Percentiles rank a stretch among this genome's conserved stretches.
These are phyloP conservation scores for Tulasnella calospora DNA, from an alignment of 768 basidiomycete genomes.

Conservation along the genomic window DNA sequence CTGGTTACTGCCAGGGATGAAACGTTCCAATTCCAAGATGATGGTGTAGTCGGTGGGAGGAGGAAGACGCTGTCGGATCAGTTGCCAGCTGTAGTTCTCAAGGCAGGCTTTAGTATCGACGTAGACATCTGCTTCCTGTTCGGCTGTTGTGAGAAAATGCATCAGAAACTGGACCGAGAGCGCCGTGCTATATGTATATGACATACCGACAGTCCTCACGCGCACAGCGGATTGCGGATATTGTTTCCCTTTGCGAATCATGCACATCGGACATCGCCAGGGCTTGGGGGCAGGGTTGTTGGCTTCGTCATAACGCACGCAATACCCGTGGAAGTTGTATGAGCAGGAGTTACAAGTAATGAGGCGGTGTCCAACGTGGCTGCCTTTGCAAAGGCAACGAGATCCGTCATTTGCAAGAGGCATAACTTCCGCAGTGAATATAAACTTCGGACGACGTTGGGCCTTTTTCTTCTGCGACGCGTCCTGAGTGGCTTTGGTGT, in stretches of 20 bases:
- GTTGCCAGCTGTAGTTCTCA: conserved; percentile 64
- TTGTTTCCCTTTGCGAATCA: conserved; percentile 61
- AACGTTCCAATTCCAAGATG: conserved; percentile 10
- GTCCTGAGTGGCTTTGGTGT: not conserved
- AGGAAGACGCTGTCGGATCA: conserved; percentile 63
- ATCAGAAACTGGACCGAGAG: conserved; percentile 28
- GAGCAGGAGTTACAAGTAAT: conserved; percentile 65
- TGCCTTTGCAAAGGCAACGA: conserved; percentile 21
- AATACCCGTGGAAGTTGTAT: conserved; percentile 64
- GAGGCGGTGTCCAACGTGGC: conserved; percentile 44
- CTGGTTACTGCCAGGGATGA: conserved; percentile 9
- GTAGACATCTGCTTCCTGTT: conserved; percentile 52
- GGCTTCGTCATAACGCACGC: conserved; percentile 45
- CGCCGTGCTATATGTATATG: conserved; percentile 27
- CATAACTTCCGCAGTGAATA: conserved; percentile 23
- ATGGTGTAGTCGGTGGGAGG: conserved; percentile 44
- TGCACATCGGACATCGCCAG: conserved; percentile 63
- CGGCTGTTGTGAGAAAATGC: conserved; percentile 37
- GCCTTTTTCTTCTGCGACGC: conserved; percentile 31
- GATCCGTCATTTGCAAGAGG: conserved; percentile 26
- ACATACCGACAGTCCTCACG: conserved; percentile 58
- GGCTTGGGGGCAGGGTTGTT: not conserved
- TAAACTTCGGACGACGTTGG: conserved; percentile 26
- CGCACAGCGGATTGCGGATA: conserved; percentile 75
- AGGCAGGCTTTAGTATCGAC: conserved; percentile 71